phyloP scores from a whole-genome alignment of 495 filamentous ascomycete species.

The Ramalina peruviana region DNA sequence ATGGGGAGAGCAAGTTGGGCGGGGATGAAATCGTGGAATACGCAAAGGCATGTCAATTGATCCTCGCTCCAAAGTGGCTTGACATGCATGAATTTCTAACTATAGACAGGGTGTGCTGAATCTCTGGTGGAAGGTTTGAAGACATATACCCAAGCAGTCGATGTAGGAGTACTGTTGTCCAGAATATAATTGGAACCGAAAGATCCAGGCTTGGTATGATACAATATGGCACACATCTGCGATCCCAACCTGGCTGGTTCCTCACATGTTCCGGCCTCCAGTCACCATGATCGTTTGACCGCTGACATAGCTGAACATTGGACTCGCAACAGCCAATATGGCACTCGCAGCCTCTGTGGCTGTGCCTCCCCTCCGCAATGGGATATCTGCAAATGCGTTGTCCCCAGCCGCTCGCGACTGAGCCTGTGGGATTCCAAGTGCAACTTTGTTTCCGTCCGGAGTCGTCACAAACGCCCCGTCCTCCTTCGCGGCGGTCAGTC shows the following conservation, averaged over 20 bases:
- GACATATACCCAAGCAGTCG: background rate
- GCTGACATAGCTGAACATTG: conserved; percentile 66
- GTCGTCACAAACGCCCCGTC: conserved; percentile 61
- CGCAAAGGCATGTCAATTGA: conserved; percentile 39
- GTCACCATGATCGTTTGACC: conserved; percentile 74
- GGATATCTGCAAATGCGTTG: conserved; percentile 52
- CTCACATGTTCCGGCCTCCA: conserved; percentile 65
- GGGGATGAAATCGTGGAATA: conserved; percentile 97
- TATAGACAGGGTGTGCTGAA: conserved; percentile 50
- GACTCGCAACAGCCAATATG: conserved; percentile 69
- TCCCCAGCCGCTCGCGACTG: conserved; percentile 26
- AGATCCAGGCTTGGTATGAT: too few species aligned
- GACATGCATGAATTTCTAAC: background rate
- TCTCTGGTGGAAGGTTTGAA: conserved; percentile 74
- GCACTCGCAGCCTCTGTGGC: conserved; percentile 66
- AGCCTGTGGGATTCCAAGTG: conserved; percentile 57
- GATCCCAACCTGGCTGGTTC: background rate
- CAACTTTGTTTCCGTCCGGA: conserved; percentile 62
- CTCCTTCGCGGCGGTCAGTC: conserved; percentile 70
- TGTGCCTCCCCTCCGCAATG: conserved; percentile 57
- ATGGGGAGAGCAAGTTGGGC: conserved; percentile 89
- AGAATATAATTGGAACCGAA: too few species aligned
- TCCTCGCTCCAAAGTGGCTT: background rate
- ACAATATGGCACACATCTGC: background rate
- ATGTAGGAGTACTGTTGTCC: too few species aligned